Percentiles rank a stretch among this genome's conserved stretches.
Conservation (phyloP, 192 early-diverging fungal genomes). For the Coemansia reversa region DNA sequence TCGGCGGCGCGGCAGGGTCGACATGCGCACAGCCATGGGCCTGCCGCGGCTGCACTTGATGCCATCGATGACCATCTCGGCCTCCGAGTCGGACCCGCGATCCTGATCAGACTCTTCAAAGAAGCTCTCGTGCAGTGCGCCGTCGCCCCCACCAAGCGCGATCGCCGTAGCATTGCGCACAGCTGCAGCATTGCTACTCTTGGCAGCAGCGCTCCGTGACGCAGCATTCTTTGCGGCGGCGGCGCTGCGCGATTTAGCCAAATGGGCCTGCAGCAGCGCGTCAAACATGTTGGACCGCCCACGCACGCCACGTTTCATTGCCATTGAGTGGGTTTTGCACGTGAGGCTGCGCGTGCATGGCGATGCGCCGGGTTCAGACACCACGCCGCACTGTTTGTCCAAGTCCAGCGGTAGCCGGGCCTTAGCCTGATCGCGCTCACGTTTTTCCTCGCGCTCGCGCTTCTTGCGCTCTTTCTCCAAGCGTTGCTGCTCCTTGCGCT, state of each 20-base stretch:
- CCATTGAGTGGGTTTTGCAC: slow-evolving; percentile 94
- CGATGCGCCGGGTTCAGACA: slow-evolving; percentile 52
- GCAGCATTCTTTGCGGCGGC: slow-evolving; percentile 48
- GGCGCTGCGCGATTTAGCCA: slow-evolving; percentile 72
- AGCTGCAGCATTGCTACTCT: slow-evolving; percentile 41
- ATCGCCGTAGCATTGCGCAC: slow-evolving; percentile 52
- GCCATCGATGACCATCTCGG: slow-evolving; percentile 61
- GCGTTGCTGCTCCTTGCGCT: slow-evolving; percentile 40
- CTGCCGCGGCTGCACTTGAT: slow-evolving; percentile 61
- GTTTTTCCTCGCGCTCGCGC: slow-evolving; percentile 56
- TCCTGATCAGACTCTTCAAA: slow-evolving; percentile 72
- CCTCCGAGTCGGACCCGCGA: slow-evolving; percentile 55
- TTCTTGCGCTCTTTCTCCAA: slow-evolving; percentile 49
- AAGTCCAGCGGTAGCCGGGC: slow-evolving; percentile 72
- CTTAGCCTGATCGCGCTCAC: slow-evolving; percentile 50
- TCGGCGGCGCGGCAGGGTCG: slow-evolving; percentile 59
- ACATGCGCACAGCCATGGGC: slow-evolving; percentile 61
- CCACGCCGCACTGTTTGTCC: slow-evolving; percentile 90
- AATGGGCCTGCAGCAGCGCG: slow-evolving; percentile 68
- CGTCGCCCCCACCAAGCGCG: slow-evolving; percentile 59
- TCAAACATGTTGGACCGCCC: slow-evolving; percentile 87
- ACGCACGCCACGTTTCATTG: slow-evolving; percentile 76
- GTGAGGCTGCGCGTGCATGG: slow-evolving; percentile 87
- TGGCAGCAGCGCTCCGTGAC: slow-evolving; percentile 41
- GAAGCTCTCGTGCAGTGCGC: slow-evolving; percentile 42